Percentiles rank a stretch among this genome's conserved stretches.
Conservation (phyloP, 75 land plant genomes). For the Gnetum montanum region DNA sequence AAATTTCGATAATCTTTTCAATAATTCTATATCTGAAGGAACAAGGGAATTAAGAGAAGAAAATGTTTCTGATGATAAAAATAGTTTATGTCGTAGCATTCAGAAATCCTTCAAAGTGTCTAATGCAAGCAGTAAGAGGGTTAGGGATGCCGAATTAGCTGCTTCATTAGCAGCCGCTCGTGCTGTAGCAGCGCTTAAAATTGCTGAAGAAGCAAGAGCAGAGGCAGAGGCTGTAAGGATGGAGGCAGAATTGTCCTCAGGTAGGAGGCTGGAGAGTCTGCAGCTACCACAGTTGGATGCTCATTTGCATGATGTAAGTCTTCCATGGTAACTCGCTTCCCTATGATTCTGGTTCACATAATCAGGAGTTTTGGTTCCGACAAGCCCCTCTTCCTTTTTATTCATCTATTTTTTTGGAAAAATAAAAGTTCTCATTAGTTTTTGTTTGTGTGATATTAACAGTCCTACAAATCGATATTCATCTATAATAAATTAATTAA, state of each 20-base stretch:
- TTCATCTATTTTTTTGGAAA: too few relatives aligned
- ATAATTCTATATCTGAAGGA: background rate
- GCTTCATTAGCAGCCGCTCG: conserved; percentile 45
- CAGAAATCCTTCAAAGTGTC: conserved; percentile 20
- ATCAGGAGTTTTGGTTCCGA: too few relatives aligned
- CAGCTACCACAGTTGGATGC: background rate
- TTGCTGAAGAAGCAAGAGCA: conserved; percentile 46
- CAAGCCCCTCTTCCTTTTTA: too few relatives aligned
- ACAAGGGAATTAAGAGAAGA: conserved; percentile 1
- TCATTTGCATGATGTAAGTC: background rate
- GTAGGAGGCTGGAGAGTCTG: conserved; percentile 14
- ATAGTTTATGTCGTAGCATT: conserved; percentile 7
- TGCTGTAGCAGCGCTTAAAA: conserved; percentile 42
- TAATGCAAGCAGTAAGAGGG: conserved; percentile 34
- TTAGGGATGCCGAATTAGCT: conserved; percentile 34
- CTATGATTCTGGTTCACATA: too few relatives aligned
- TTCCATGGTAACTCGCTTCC: background rate
- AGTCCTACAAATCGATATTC: too few relatives aligned
- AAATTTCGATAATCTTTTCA: conserved; percentile 3
- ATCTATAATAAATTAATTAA: too few relatives aligned
- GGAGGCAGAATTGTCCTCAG: conserved; percentile 32
- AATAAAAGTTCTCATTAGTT: too few relatives aligned
- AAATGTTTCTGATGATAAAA: conserved; percentile 13
- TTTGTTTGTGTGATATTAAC: too few relatives aligned
- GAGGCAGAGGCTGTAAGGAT: conserved; percentile 44